phyloP scores from a whole-genome alignment of 495 filamentous ascomycete species.

The Penicillium arizonense region DNA sequence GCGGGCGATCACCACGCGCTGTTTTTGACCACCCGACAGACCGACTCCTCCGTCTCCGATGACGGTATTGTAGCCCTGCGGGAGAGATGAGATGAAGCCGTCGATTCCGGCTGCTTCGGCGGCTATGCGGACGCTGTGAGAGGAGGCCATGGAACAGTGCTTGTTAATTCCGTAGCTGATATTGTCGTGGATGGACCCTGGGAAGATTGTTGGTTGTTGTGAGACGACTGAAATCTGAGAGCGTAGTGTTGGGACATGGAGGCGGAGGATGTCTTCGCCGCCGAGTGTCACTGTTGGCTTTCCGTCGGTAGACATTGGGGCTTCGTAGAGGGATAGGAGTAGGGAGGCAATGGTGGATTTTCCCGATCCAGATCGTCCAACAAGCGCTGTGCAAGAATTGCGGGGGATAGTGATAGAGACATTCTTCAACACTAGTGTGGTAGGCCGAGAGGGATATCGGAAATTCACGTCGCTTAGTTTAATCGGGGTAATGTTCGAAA shows the following conservation, averaged over 20 bases:
- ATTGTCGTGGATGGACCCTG: conserved; percentile 68
- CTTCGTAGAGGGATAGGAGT: conserved; percentile 64
- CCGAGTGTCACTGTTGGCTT: conserved; percentile 53
- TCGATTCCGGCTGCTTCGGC: conserved; percentile 72
- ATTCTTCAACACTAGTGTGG: conserved; percentile 51
- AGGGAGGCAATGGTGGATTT: conserved; percentile 85
- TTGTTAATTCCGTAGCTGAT: conserved; percentile 72
- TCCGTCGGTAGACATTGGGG: conserved; percentile 20
- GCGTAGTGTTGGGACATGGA: conserved; percentile 65
- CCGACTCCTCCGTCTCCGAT: conserved; percentile 76
- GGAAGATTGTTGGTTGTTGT: conserved; percentile 76
- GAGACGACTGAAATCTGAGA: conserved; percentile 71
- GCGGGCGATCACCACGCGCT: conserved; percentile 78
- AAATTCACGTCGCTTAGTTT: conserved; percentile 60
- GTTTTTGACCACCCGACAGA: conserved; percentile 81
- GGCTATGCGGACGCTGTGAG: conserved; percentile 51
- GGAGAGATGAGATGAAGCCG: conserved; percentile 73
- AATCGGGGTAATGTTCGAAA: conserved; percentile 58
- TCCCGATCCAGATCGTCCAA: conserved; percentile 80
- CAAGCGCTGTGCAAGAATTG: conserved; percentile 68
- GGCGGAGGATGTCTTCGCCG: conserved; percentile 46
- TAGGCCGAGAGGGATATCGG: conserved; percentile 61
- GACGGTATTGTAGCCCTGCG: conserved; percentile 68
- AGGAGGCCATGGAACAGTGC: conserved; percentile 32
- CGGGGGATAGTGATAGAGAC: conserved; percentile 59